Percentiles rank a stretch among this genome's conserved stretches.
Evolutionary conservation across 768 basidiomycete genomes (phyloP).

Genomic region (Rhodotorula babjevae): DNA sequence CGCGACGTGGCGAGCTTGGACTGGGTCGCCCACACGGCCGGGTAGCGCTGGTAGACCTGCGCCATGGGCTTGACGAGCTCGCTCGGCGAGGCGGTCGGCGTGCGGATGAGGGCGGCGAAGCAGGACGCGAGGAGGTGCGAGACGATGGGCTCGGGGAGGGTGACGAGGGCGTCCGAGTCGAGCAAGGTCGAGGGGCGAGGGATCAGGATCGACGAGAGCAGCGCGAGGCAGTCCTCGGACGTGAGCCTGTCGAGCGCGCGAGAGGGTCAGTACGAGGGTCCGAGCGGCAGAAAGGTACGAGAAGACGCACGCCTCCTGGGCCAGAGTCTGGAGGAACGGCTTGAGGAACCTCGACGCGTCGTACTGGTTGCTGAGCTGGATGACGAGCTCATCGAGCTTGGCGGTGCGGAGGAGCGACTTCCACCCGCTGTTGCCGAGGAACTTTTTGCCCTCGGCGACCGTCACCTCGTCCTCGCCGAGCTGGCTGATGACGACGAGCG

Average conservation of each 20-base stretch:
- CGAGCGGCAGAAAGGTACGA: no score
- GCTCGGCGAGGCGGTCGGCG: slow-evolving; percentile 3
- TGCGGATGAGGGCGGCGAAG: slow-evolving; percentile 10
- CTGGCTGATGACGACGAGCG: slow-evolving; percentile 59
- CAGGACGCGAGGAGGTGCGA: slow-evolving; percentile 15
- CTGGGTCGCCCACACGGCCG: slow-evolving; percentile 50
- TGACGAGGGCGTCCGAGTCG: slow-evolving; percentile 15
- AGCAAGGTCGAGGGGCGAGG: slow-evolving; percentile 14
- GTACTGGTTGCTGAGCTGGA: slow-evolving; percentile 51
- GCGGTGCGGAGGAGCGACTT: slow-evolving; percentile 44
- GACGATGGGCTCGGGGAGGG: slow-evolving; percentile 31
- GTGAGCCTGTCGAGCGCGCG: neutral
- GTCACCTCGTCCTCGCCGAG: slow-evolving; percentile 31
- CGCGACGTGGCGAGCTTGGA: slow-evolving; percentile 2
- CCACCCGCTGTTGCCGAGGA: slow-evolving; percentile 50
- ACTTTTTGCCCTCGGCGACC: slow-evolving; percentile 59
- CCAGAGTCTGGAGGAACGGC: slow-evolving; percentile 39
- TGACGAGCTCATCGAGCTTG: slow-evolving; percentile 53
- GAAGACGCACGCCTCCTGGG: slow-evolving; percentile 21
- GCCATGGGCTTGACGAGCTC: slow-evolving; percentile 51
- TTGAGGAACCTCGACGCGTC: slow-evolving; percentile 58
- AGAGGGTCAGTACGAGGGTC: neutral
- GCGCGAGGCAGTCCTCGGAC: slow-evolving; percentile 11
- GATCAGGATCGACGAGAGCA: slow-evolving; percentile 23
- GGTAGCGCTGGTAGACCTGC: slow-evolving; percentile 63